phyloP scores from a whole-genome alignment of 1,284 basidiomycete species.

The Cutaneotrichosporon sp. region DNA sequence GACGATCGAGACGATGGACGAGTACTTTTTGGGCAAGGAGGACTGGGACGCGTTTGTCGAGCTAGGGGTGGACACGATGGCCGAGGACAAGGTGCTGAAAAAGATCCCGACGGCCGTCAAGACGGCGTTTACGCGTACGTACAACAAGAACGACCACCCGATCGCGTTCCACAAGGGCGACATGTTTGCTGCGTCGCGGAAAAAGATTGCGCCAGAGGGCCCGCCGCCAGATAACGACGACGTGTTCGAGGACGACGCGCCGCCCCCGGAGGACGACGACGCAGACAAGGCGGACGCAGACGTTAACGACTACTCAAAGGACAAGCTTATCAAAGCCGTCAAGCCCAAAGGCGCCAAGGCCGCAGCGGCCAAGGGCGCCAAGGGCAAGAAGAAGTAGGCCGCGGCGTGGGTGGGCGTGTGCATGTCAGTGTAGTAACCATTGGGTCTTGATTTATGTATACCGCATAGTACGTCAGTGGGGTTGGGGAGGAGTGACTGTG shows the following conservation, averaged over 20 bases:
- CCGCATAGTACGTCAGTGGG: too few relatives aligned
- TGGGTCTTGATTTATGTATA: too few relatives aligned
- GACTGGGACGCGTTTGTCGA: slow-evolving; percentile 96
- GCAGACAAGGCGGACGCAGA: slow-evolving; percentile 47
- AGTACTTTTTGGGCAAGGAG: slow-evolving; percentile 86
- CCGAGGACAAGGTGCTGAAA: slow-evolving; percentile 69
- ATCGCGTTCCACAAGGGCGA: slow-evolving; percentile 83
- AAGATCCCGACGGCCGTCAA: slow-evolving; percentile 78
- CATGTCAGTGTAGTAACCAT: too few relatives aligned
- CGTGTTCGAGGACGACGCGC: slow-evolving; percentile 56
- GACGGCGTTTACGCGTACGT: slow-evolving; percentile 80
- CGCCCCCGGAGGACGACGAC: slow-evolving; percentile 48
- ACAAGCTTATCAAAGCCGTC: slow-evolving; percentile 56
- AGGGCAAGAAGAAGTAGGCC: slow-evolving; percentile 12
- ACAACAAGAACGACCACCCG: slow-evolving; percentile 79
- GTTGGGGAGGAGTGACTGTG: too few relatives aligned
- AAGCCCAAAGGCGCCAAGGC: slow-evolving; percentile 40
- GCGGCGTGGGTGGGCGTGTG: too few relatives aligned
- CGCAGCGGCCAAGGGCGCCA: slow-evolving; percentile 5
- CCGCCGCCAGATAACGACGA: slow-evolving; percentile 83
- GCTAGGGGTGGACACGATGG: slow-evolving; percentile 76
- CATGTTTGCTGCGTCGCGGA: slow-evolving; percentile 70
- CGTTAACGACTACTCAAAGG: slow-evolving; percentile 50
- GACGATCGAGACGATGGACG: slow-evolving; percentile 84
- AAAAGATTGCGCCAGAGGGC: slow-evolving; percentile 57